Percentiles rank a stretch among this genome's conserved stretches.
Conservation (phyloP, 129 eudicot species). For the Lonicera japonica region DNA sequence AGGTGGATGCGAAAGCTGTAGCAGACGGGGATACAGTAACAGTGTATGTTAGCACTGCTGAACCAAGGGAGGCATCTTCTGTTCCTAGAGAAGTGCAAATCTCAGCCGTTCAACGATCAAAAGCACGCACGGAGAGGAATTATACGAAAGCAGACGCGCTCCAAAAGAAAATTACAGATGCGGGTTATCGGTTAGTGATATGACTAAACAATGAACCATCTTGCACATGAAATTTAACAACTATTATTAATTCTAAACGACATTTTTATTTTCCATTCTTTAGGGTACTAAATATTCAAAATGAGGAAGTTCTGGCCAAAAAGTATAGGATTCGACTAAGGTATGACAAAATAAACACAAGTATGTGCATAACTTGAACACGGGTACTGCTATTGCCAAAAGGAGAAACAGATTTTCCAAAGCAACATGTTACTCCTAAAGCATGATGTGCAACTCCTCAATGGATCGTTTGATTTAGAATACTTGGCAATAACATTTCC, state of each 20-base stretch:
- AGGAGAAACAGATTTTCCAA: too few species aligned
- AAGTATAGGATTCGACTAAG: conserved; percentile 85
- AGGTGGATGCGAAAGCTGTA: conserved; percentile 86
- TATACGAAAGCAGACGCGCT: conserved; percentile 80
- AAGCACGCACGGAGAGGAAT: conserved; percentile 66
- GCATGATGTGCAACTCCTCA: too few species aligned
- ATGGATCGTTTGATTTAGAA: too few species aligned
- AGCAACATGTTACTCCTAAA: too few species aligned
- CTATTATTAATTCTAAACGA: too few species aligned
- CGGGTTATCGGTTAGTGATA: conserved; percentile 58
- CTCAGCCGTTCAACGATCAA: conserved; percentile 66
- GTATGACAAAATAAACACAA: too few species aligned
- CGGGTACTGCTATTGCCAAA: too few species aligned
- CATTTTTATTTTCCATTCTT: neutral
- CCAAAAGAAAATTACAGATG: conserved; percentile 56
- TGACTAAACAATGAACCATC: neutral
- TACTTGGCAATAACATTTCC: too few species aligned
- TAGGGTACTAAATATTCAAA: conserved; percentile 53
- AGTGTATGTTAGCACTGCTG: conserved; percentile 65
- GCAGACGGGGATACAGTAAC: conserved; percentile 96
- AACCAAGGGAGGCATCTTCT: conserved; percentile 66
- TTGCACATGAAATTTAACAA: neutral
- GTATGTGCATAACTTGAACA: too few species aligned
- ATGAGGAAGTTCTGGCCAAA: conserved; percentile 66
- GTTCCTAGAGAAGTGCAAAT: conserved; percentile 67